These are phyloP conservation scores for Hawksworthiomyces lignivorus DNA, from an alignment of 2,329 filamentous ascomycete genomes.

Conservation along the genomic window DNA sequence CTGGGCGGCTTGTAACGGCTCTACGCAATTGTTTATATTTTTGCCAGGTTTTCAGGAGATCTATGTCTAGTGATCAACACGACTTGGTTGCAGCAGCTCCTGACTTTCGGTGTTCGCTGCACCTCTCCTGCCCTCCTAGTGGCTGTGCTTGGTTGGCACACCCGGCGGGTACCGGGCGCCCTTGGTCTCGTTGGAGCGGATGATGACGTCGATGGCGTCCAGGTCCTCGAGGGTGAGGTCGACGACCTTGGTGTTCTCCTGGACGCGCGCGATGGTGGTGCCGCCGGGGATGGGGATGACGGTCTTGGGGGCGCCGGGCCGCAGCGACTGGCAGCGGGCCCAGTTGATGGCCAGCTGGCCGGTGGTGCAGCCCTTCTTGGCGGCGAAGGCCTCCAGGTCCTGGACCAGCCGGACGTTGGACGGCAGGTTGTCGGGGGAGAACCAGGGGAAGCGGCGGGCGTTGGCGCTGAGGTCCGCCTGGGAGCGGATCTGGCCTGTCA, in stretches of 20 bases:
- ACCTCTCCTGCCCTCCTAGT: too few relatives aligned
- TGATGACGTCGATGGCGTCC: conserved; percentile 26
- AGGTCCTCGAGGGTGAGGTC: conserved; percentile 29
- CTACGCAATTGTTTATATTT: too few relatives aligned
- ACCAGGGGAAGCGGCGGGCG: conserved; percentile 47
- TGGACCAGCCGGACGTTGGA: conserved; percentile 50
- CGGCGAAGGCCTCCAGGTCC: conserved; percentile 39
- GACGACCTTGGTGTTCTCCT: conserved; percentile 38
- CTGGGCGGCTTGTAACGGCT: too few relatives aligned
- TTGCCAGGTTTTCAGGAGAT: too few relatives aligned
- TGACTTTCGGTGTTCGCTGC: too few relatives aligned
- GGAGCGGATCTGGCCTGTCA: conserved; percentile 42
- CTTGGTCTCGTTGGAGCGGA: conserved; percentile 8
- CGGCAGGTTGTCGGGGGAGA: conserved; percentile 42
- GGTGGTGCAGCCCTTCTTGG: conserved; percentile 45
- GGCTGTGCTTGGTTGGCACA: not conserved
- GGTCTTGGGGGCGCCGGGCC: conserved; percentile 30
- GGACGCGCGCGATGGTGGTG: conserved; percentile 32
- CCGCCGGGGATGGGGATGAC: conserved; percentile 40
- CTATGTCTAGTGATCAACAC: too few relatives aligned
- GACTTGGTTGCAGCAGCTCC: too few relatives aligned
- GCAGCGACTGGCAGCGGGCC: conserved; percentile 36
- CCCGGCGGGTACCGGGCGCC: conserved; percentile 12
- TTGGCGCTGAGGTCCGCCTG: conserved; percentile 37
- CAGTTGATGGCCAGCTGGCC: conserved; percentile 53